These are phyloP conservation scores for Lentithecium fluviatile DNA, from an alignment of 495 filamentous ascomycete genomes.

Conservation along the genomic window DNA sequence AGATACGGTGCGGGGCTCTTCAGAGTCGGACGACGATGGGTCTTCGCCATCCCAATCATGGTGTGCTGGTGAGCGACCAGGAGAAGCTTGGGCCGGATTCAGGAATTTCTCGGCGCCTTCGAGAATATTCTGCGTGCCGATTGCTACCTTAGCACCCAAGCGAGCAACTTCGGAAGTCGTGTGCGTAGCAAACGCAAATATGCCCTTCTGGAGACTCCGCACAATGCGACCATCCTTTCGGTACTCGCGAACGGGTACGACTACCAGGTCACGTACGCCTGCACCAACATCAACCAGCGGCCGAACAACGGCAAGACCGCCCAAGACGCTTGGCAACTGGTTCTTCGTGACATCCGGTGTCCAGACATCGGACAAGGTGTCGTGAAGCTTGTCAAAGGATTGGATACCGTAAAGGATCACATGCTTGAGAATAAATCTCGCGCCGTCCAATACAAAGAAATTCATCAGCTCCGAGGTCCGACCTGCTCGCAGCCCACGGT, in stretches of 20 bases:
- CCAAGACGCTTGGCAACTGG: slow-evolving; percentile 85
- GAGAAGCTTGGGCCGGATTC: slow-evolving; percentile 43
- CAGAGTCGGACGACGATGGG: slow-evolving; percentile 52
- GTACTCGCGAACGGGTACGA: slow-evolving; percentile 89
- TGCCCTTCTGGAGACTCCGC: slow-evolving; percentile 86
- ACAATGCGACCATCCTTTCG: slow-evolving; percentile 90
- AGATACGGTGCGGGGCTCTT: slow-evolving; percentile 56
- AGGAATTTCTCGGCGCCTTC: slow-evolving; percentile 82
- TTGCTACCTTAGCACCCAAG: slow-evolving; percentile 89
- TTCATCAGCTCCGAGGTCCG: slow-evolving; percentile 99
- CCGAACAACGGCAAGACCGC: slow-evolving; percentile 85
- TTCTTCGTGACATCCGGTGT: slow-evolving; percentile 89
- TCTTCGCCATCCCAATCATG: slow-evolving; percentile 65
- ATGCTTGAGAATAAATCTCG: slow-evolving; percentile 82
- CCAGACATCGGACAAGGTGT: slow-evolving; percentile 93
- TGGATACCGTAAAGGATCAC: slow-evolving; percentile 89
- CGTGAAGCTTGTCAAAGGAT: slow-evolving; percentile 83
- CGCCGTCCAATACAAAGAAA: slow-evolving; percentile 86
- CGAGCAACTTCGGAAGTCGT: slow-evolving; percentile 89
- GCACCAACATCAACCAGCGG: slow-evolving; percentile 86
- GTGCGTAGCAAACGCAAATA: slow-evolving; percentile 81
- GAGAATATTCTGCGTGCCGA: slow-evolving; percentile 88
- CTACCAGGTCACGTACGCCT: slow-evolving; percentile 80
- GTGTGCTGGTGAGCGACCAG: slow-evolving; percentile 32
- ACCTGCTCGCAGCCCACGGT: slow-evolving; percentile 91